Evolutionary conservation across 345 rosid genomes (phyloP).

Genomic region (Sonneratia alba): DNA sequence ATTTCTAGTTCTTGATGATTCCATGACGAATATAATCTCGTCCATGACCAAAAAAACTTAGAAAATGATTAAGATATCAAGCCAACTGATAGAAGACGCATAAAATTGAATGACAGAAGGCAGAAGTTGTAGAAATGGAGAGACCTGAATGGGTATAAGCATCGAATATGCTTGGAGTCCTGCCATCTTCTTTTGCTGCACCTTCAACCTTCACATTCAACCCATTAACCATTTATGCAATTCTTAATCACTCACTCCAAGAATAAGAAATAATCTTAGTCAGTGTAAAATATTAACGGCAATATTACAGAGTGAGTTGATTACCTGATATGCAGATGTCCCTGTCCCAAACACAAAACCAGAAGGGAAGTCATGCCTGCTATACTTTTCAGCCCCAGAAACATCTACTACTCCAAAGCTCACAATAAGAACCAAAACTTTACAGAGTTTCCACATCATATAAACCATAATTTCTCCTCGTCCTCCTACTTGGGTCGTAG

Average conservation of each 20-base stretch:
- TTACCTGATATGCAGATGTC: slow-evolving; percentile 26
- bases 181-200: slow-evolving; percentile 39
- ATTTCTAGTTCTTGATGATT: background rate
- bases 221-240: background rate
- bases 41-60: background rate
- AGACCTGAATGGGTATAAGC: slow-evolving; percentile 24
- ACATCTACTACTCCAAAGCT: slow-evolving; percentile 4
- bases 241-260: background rate
- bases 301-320: background rate
- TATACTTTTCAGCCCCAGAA: slow-evolving; percentile 11
- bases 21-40: background rate
- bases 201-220: slow-evolving; percentile 28
- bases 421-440: background rate
- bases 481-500: background rate
- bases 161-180: slow-evolving; percentile 39
- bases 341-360: slow-evolving; percentile 19
- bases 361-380: slow-evolving; percentile 21
- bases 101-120: background rate
- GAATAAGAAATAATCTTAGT: background rate
- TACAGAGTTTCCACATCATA: slow-evolving; percentile 7
- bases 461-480: background rate
- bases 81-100: background rate
- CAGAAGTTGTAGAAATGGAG: slow-evolving; percentile 1
- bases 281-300: background rate
- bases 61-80: background rate